Conservation (phyloP, 1,284 basidiomycete species). For the Cronartium quercuum region DNA sequence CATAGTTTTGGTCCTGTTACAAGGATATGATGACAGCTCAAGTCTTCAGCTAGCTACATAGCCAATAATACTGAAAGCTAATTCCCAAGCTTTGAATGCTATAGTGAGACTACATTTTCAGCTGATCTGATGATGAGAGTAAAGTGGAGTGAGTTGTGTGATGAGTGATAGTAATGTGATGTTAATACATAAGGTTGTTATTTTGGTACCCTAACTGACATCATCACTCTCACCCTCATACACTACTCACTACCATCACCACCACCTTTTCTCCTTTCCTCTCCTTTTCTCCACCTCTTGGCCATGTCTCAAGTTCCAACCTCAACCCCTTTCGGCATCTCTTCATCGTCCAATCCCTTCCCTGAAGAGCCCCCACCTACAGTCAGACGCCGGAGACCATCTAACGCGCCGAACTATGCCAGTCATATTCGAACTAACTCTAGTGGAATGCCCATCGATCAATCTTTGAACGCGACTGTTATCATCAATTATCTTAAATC, state of each 20-base stretch:
- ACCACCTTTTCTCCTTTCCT: background rate
- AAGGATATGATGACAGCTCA: too few species aligned
- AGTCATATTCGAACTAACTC: background rate
- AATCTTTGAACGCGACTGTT: background rate
- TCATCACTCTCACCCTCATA: background rate
- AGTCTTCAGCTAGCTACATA: too few species aligned
- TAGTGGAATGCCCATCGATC: constrained; percentile 2
- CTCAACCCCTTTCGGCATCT: background rate
- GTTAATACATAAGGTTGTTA: background rate
- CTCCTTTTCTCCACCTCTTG: background rate
- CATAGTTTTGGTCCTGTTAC: too few species aligned
- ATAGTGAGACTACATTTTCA: too few species aligned
- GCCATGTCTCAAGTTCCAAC: background rate
- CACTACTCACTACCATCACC: too few species aligned
- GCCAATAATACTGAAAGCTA: too few species aligned
- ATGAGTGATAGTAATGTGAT: too few species aligned
- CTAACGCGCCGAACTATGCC: background rate
- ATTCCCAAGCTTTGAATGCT: too few species aligned
- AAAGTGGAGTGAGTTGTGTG: too few species aligned
- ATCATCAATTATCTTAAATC: constrained; percentile 25
- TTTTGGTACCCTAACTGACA: background rate
- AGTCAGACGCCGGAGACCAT: background rate
- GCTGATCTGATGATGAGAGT: too few species aligned
- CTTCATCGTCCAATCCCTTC: background rate
- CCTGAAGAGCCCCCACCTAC: background rate